Percentiles rank a stretch among this genome's conserved stretches.
These are phyloP conservation scores for Annulohypoxylon moriforme DNA, from an alignment of 495 filamentous ascomycete genomes.

Conservation along the genomic window DNA sequence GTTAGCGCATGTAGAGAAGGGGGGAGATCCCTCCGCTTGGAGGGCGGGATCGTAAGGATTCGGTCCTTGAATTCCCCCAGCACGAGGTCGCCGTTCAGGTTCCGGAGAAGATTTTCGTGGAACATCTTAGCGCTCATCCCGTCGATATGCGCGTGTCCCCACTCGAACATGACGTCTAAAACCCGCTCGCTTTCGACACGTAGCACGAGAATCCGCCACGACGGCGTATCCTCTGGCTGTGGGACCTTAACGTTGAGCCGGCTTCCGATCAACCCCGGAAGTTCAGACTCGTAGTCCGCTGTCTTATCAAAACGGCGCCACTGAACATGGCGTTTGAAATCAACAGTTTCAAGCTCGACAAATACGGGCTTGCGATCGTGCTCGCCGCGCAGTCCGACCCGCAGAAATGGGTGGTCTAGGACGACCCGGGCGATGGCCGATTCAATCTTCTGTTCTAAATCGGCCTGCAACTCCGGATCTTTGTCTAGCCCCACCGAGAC, in stretches of 20 bases:
- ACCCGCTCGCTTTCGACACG: neutral
- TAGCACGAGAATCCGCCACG: slow-evolving; percentile 50
- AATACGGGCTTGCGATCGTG: slow-evolving; percentile 47
- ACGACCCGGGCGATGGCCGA: slow-evolving; percentile 49
- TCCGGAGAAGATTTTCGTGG: slow-evolving; percentile 47
- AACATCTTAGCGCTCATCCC: slow-evolving; percentile 51
- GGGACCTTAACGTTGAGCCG: slow-evolving; percentile 45
- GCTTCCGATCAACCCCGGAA: slow-evolving; percentile 30
- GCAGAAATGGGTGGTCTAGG: slow-evolving; percentile 45
- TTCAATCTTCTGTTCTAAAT: slow-evolving; percentile 30
- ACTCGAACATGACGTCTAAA: slow-evolving; percentile 50
- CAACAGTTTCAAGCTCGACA: slow-evolving; percentile 40
- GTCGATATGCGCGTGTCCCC: slow-evolving; percentile 51
- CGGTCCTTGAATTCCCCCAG: slow-evolving; percentile 24
- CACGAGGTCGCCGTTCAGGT: slow-evolving; percentile 28
- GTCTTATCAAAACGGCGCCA: slow-evolving; percentile 19
- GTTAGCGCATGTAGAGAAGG: slow-evolving; percentile 28
- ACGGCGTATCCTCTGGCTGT: slow-evolving; percentile 39
- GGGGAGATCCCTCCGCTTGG: slow-evolving; percentile 15
- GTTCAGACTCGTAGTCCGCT: slow-evolving; percentile 24
- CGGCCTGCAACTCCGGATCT: neutral
- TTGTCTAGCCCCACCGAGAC: neutral
- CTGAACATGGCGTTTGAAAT: slow-evolving; percentile 48
- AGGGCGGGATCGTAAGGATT: slow-evolving; percentile 29
- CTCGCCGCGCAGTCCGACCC: slow-evolving; percentile 48